Evolutionary conservation across 345 rosid genomes (phyloP), one percentile per base, ranked within the genome.

Genomic region (Tarenaya hassleriana): DNA sequence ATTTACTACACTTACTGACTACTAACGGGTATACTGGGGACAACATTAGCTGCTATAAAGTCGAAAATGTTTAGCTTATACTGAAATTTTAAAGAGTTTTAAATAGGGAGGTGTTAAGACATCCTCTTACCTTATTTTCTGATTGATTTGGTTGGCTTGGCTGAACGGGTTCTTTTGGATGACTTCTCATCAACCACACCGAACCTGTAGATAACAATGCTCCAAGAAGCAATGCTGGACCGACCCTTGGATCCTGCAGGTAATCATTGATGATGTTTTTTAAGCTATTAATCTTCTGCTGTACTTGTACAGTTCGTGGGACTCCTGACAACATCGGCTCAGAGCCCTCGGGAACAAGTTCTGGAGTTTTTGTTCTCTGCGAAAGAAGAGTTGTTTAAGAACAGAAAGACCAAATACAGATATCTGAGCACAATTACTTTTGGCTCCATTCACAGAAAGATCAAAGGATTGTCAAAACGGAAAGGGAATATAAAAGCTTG

Each of bases 351-450:
- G 88, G 77, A 63, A 80, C 77, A 67, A 91, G 95, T 52, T 77
- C 84, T 10, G 92, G 95, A 66, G 88, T 76, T 66, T 72, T 87
- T 33, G 79, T 66, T 74, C 77, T 82, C 98, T 91, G 81, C 62
- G 65, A 56, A 8, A 52, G 34, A 15, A 41, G 41, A 54, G 53
- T 29, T 47, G 34, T 15, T n/a, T n/a, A n/a, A n/a, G n/a, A n/a
- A n/a, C n/a, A n/a, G n/a, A n/a, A n/a, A n/a, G n/a, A n/a, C n/a
- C n/a, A n/a, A n/a, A n/a, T n/a, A n/a, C n/a, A n/a, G n/a, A n/a
- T n/a, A n/a, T n/a, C n/a, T n/a, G n/a, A n/a, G n/a, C n/a, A n/a
- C n/a, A n/a, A n/a, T n/a, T n/a, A n/a, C n/a, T n/a, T n/a, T n/a
- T n/a, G n/a, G n/a, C n/a, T n/a, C n/a, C n/a, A n/a, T n/a, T n/a